Percentiles rank a stretch among this genome's conserved stretches.
Evolutionary conservation across 139 green algal species (phyloP).

Genomic region (Coelastrella sp.): DNA sequence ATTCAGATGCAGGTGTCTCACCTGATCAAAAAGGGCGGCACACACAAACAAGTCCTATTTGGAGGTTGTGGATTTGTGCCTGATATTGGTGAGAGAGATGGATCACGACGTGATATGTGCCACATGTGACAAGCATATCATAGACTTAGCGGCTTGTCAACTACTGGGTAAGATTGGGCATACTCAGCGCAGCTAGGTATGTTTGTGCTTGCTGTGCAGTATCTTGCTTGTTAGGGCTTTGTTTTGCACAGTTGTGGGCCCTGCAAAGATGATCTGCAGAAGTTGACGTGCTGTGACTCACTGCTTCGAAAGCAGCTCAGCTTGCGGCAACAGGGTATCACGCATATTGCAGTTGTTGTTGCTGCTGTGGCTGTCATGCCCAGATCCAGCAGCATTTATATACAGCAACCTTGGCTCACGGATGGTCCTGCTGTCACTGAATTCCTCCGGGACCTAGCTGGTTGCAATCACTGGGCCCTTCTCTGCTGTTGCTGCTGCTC

Average conservation of each 20-base stretch:
- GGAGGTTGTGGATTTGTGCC: slow-evolving; percentile 70
- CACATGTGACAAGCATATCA: not conserved
- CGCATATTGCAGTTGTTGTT: not conserved
- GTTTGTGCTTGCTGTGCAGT: too few species aligned
- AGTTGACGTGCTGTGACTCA: too few species aligned
- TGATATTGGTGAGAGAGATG: slow-evolving; percentile 58
- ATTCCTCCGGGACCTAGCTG: too few species aligned
- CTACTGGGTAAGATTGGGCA: too few species aligned
- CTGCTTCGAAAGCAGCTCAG: not conserved
- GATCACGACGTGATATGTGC: not conserved
- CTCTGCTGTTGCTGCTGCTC: not conserved
- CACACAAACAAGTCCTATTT: slow-evolving; percentile 57
- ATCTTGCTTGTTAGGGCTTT: too few species aligned
- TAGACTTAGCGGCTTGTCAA: not conserved
- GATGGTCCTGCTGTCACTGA: too few species aligned
- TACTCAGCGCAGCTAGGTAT: too few species aligned
- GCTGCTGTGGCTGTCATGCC: not conserved
- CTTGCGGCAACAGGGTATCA: not conserved
- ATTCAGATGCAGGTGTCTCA: slow-evolving; percentile 71
- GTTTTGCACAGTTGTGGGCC: too few species aligned
- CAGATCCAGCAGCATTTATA: too few species aligned
- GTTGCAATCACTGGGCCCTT: too few species aligned
- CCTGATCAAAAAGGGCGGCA: slow-evolving; percentile 24
- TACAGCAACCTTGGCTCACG: too few species aligned
- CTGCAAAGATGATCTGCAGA: too few species aligned